Evolutionary conservation across 1,139 yeast species (phyloP).

Genomic region (Spathaspora sp.): DNA sequence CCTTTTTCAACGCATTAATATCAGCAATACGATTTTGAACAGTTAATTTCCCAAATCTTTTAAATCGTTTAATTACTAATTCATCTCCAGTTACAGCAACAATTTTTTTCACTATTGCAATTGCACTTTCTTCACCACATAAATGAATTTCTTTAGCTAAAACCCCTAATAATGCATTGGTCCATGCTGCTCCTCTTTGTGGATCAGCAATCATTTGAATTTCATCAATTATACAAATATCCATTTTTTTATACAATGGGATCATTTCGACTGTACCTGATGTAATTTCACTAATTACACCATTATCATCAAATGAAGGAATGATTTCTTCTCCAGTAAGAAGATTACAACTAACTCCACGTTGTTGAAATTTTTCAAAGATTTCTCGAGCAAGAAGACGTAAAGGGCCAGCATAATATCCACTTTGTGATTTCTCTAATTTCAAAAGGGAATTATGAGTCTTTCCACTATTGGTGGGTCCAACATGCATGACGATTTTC

Average conservation of each 20-base stretch:
- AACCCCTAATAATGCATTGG: constrained; percentile 85
- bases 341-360: constrained; percentile 72
- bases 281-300: constrained; percentile 69
- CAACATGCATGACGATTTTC: constrained; percentile 84
- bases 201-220: constrained; percentile 90
- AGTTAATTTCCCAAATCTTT: constrained; percentile 70
- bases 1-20: constrained; percentile 47
- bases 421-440: constrained; percentile 67
- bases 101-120: constrained; percentile 59
- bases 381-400: constrained; percentile 89
- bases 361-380: constrained; percentile 71
- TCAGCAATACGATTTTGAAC: constrained; percentile 44
- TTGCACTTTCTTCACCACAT: constrained; percentile 90
- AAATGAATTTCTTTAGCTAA: constrained; percentile 83
- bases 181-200: constrained; percentile 92
- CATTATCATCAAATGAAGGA: constrained; percentile 64
- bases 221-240: constrained; percentile 90
- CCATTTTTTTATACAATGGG: constrained; percentile 64
- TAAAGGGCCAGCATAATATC: constrained; percentile 94
- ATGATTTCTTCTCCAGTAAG: constrained; percentile 93
- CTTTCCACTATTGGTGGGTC: constrained; percentile 98
- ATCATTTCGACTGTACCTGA: constrained; percentile 96
- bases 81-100: constrained; percentile 77
- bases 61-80: constrained; percentile 62
- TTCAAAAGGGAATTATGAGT: constrained; percentile 79